Evolutionary conservation across 805 yeast species (phyloP), one percentile per base, ranked within the genome.

Genomic region (Allodekkera sacchari): DNA sequence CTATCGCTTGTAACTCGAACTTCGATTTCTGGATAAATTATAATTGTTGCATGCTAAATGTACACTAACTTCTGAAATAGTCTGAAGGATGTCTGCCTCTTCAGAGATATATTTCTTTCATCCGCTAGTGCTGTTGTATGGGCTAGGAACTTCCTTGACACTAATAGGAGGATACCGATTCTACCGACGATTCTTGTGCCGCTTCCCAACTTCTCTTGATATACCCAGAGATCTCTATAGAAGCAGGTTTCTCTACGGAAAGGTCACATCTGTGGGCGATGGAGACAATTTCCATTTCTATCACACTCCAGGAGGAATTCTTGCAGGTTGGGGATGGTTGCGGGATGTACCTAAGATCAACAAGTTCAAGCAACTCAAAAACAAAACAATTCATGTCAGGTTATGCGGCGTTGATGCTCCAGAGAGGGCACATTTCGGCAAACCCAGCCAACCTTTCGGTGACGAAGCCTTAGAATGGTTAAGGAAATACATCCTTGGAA

Each of bases 321-420:
- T 77, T 2, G 73, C 80, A 3, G 98, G 98, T 0, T 92, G 98
- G 98, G 88, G 94, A 9, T 83, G 95, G 95, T 50, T 83, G 16
- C 61, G 98, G 21, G 43, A 53, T 9, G 63, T 74, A 0, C 97
- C 97, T 0, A 54, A 59, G 8, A 55, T 67, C 5, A 68, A 69
- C 45, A 53, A 52, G 29, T 55, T 55, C 26, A 49, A 55, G 34
- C 45, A 68, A 58, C 52, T 74, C 23, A 72, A 74, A 39, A 71
- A 71, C 38, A 64, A 77, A 41, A 92, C 98, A 0, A 61, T 92
- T 22, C 77, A 80, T 54, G 72, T 92, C 4, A 65, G 98, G 29
- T 59, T 92, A 14, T 82, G 92, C 55, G 98, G 96, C 0, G 79
- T 89, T 11, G 98, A 92, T 64, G 98, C 98, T 0, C 98, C 98